Evolutionary conservation across 2,329 filamentous ascomycete genomes (phyloP), one percentile per base, ranked within the genome.

Genomic region (Fonsecaea pedrosoi): DNA sequence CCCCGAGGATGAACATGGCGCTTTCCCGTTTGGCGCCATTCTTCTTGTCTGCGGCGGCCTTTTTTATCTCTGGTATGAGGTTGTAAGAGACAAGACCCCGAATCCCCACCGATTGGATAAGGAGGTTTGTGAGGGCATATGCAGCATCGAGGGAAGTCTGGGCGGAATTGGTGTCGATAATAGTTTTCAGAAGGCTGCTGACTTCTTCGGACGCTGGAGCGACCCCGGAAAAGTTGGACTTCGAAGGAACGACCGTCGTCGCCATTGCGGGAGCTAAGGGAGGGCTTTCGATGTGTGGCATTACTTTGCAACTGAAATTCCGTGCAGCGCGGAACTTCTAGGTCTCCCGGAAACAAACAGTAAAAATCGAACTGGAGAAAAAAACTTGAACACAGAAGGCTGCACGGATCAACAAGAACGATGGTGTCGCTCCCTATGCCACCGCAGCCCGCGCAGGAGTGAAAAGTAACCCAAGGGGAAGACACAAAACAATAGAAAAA

Each of bases 11-110:
- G 78, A 97, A 96, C 88, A 98, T 96, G 71, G 94, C 91, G 75
- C 93, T 92, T 82, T 99, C 95, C 74, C 94, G 87, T 73, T 87
- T 88, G 45, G 90, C 85, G 15, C 90, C 90, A 79, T 89, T 94
- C 85, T 99, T 99, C 88, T 98, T 99, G 82, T 98, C 93, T 73
- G 85, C 82, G 3, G 94, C 93, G 42, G 92, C 92, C 84, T 96
- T 91, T 76, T 87, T 87, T 74, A 90, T 84, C 70, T 87, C 85
- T 25, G 85, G 83, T 55, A 91, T 77, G 56, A 91, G 79, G 71
- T 86, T 85, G 79, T 90, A 90, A 65, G 81, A 81, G 57, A 83
- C 78, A 62, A 91, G 81, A 59, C 88, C 89, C 25, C 86, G 84
- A 75, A 86, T 86, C 60, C 89, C 89, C 65, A 89, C 84, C 35